Evolutionary conservation across 1,284 basidiomycete genomes (phyloP).

Genomic region (Schizopora paradoxa): DNA sequence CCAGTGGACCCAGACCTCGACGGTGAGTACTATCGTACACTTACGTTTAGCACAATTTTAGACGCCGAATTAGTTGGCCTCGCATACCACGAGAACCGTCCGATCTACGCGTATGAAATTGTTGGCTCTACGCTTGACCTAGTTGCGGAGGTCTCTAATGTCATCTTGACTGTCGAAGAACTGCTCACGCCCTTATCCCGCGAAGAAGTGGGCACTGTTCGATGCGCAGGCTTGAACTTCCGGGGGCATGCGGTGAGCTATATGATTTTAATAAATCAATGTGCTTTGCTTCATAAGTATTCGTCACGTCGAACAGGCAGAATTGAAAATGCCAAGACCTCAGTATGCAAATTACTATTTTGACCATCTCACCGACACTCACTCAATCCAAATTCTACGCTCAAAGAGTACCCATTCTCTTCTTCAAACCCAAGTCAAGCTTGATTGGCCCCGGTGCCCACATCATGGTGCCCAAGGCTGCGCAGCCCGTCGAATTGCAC

Average conservation of each 20-base stretch:
- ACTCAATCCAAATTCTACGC: background rate
- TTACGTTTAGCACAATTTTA: background rate
- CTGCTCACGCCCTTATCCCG: slow-evolving; percentile 67
- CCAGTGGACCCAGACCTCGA: slow-evolving; percentile 65
- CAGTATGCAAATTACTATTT: too few species aligned
- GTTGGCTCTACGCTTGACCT: slow-evolving; percentile 61
- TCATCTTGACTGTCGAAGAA: slow-evolving; percentile 59
- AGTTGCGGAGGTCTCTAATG: slow-evolving; percentile 54
- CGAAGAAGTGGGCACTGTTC: slow-evolving; percentile 61
- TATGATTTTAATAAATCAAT: too few species aligned
- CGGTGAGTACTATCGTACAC: slow-evolving; percentile 37
- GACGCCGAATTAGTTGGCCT: slow-evolving; percentile 50
- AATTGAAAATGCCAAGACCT: slow-evolving; percentile 58
- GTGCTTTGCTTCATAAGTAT: background rate
- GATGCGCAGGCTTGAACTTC: slow-evolving; percentile 80
- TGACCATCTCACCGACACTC: slow-evolving; percentile 12
- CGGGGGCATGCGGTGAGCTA: slow-evolving; percentile 73
- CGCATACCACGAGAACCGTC: slow-evolving; percentile 46
- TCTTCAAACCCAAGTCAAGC: slow-evolving; percentile 73
- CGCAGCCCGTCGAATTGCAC: slow-evolving; percentile 66
- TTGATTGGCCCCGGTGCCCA: slow-evolving; percentile 67
- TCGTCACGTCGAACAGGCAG: slow-evolving; percentile 40
- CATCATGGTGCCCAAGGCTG: slow-evolving; percentile 62
- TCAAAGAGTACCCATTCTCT: slow-evolving; percentile 61
- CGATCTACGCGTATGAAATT: slow-evolving; percentile 66